These are phyloP conservation scores for Metarhizium rileyi DNA, from an alignment of 2,329 filamentous ascomycete genomes.

Conservation along the genomic window DNA sequence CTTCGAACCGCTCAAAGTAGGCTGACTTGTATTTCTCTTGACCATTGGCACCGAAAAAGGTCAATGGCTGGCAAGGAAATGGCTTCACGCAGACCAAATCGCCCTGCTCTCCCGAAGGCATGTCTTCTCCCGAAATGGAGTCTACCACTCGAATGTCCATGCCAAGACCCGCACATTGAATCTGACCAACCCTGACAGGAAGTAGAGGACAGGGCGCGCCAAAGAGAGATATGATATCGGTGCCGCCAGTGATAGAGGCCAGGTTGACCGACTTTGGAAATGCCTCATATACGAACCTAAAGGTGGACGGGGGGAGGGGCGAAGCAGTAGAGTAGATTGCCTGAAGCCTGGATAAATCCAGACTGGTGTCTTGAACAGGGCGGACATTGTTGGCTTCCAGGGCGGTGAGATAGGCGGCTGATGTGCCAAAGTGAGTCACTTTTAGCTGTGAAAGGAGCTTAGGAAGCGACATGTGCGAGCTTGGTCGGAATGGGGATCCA, in stretches of 20 bases:
- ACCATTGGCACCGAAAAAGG: constrained; percentile 64
- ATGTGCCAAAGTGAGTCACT: constrained; percentile 92
- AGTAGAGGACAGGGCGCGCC: constrained; percentile 72
- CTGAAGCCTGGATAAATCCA: constrained; percentile 56
- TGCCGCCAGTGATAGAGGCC: constrained; percentile 88
- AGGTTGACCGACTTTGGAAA: constrained; percentile 78
- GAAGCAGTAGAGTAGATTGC: constrained; percentile 94
- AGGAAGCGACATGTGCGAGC: constrained; percentile 73
- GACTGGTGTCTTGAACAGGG: constrained; percentile 42
- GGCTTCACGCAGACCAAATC: constrained; percentile 80
- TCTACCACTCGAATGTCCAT: constrained; percentile 64
- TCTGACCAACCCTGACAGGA: constrained; percentile 63
- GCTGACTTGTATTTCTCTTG: constrained; percentile 68
- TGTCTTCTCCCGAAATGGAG: constrained; percentile 43
- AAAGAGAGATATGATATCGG: constrained; percentile 93
- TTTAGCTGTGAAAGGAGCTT: constrained; percentile 67
- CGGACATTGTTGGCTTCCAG: constrained; percentile 67
- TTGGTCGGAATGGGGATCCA: constrained; percentile 77
- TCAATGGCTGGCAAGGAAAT: constrained; percentile 85
- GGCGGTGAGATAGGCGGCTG: constrained; percentile 83
- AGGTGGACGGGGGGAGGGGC: constrained; percentile 85
- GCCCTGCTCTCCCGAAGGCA: constrained; percentile 58
- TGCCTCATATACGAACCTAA: constrained; percentile 76
- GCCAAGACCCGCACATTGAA: constrained; percentile 67
- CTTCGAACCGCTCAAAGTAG: constrained; percentile 78